Percentiles rank a stretch among this genome's conserved stretches.
These are phyloP conservation scores for Diaporthe sp. DNA, from an alignment of 2,329 filamentous ascomycete genomes.

Conservation along the genomic window DNA sequence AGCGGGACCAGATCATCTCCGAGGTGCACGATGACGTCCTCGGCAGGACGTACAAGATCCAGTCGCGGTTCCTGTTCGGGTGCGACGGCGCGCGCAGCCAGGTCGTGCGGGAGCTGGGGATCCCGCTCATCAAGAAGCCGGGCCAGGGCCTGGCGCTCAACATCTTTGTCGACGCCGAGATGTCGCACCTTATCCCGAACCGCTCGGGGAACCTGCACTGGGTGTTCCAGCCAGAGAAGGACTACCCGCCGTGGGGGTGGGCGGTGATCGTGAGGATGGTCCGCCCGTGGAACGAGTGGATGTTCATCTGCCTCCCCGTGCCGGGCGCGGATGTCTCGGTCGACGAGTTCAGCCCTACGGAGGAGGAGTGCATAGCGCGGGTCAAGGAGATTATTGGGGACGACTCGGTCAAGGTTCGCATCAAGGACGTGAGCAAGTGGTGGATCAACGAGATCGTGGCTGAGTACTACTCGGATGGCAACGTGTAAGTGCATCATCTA, in stretches of 20 bases:
- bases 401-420: conserved; percentile 58
- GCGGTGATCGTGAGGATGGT: conserved; percentile 66
- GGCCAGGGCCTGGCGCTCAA: conserved; percentile 52
- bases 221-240: conserved; percentile 64
- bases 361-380: conserved; percentile 57
- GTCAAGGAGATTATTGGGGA: conserved; percentile 66
- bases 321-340: conserved; percentile 49
- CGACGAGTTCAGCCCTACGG: conserved; percentile 49
- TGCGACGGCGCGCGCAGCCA: conserved; percentile 59
- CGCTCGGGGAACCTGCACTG: conserved; percentile 70
- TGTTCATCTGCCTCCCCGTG: conserved; percentile 63
- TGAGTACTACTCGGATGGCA: conserved; percentile 63
- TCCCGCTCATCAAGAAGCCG: conserved; percentile 48
- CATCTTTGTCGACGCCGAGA: conserved; percentile 54
- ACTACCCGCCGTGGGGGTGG: conserved; percentile 63
- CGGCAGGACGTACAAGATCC: conserved; percentile 45
- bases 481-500: conserved; percentile 48
- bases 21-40: conserved; percentile 30
- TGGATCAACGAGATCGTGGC: conserved; percentile 71
- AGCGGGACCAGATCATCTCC: conserved; percentile 18
- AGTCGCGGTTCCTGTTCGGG: conserved; percentile 65
- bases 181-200: conserved; percentile 58
- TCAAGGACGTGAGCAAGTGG: conserved; percentile 68
- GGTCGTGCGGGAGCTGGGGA: conserved; percentile 48
- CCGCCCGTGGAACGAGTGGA: conserved; percentile 72